Conservation (phyloP, 306 rosid genomes). For the Vachellia collinsii region DNA sequence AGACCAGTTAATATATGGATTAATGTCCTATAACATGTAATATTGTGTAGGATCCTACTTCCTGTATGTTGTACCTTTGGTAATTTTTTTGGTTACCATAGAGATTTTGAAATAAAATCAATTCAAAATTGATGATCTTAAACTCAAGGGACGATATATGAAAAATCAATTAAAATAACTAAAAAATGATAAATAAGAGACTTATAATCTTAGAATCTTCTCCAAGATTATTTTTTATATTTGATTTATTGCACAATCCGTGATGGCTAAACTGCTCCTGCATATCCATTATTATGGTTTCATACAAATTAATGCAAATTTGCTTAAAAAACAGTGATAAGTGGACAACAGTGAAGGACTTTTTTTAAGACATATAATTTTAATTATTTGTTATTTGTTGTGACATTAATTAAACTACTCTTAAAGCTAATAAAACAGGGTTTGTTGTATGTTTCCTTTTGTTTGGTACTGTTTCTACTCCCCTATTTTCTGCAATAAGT, state of each 20-base stretch:
- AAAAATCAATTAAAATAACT: not conserved
- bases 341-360: not conserved
- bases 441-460: conserved; percentile 18
- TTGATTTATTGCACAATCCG: not conserved
- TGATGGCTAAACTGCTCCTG: conserved; percentile 15
- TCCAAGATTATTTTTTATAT: not conserved
- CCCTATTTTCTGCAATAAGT: conserved; percentile 20
- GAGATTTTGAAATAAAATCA: not conserved
- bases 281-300: not conserved
- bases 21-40: not conserved
- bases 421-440: conserved; percentile 34
- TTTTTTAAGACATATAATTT: not conserved
- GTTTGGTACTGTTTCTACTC: conserved; percentile 23
- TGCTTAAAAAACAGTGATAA: conserved; percentile 16
- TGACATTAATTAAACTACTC: conserved; percentile 20
- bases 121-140: not conserved
- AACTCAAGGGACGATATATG: not conserved
- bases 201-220: not conserved
- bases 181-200: not conserved
- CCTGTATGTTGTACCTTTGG: not conserved
- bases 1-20: too few species aligned
- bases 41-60: too few species aligned
- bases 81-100: too few species aligned
- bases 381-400: not conserved
- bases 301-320: not conserved